Conservation (phyloP, 2,329 filamentous ascomycete genomes). For the Volutella citrinella region DNA sequence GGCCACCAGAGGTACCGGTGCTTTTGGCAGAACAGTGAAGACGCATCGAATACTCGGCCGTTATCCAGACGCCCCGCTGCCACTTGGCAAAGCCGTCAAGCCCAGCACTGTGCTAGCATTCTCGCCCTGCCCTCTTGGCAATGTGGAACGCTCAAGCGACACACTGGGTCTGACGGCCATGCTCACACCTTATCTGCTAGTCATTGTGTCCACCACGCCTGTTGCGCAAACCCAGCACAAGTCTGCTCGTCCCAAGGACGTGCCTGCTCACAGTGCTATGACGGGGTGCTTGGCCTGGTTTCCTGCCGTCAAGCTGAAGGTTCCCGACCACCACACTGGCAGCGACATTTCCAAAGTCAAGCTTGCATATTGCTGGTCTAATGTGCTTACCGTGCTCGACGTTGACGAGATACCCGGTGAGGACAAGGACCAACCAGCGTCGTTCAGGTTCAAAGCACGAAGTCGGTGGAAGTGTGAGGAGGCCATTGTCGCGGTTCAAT, state of each 20-base stretch:
- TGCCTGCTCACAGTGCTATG: conserved; percentile 84
- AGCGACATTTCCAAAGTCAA: conserved; percentile 77
- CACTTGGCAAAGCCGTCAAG: conserved; percentile 67
- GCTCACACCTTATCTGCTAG: conserved; percentile 90
- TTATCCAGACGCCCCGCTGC: conserved; percentile 71
- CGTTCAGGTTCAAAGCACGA: conserved; percentile 74
- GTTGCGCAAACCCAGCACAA: conserved; percentile 97
- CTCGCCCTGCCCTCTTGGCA: conserved; percentile 86
- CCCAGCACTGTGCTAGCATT: conserved; percentile 95
- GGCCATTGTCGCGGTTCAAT: conserved; percentile 93
- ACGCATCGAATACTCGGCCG: conserved; percentile 87
- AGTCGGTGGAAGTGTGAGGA: conserved; percentile 93
- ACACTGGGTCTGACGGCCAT: conserved; percentile 88
- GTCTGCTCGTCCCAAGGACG: conserved; percentile 83
- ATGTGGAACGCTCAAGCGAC: conserved; percentile 85
- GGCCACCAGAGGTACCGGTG: conserved; percentile 84
- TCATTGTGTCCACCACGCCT: conserved; percentile 95
- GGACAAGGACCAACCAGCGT: conserved; percentile 74
- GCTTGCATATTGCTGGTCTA: conserved; percentile 97
- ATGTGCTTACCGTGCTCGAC: conserved; percentile 90
- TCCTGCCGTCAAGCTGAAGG: conserved; percentile 88
- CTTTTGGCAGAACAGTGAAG: conserved; percentile 81
- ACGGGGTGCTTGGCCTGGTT: conserved; percentile 97
- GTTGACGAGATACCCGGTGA: conserved; percentile 69
- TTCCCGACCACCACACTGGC: conserved; percentile 62